A percentile compares a stretch with the other conserved stretches of the same genome.
Evolutionary conservation across 2,329 filamentous ascomycete species (phyloP).

Genomic region (Neofusicoccum cordaticola): DNA sequence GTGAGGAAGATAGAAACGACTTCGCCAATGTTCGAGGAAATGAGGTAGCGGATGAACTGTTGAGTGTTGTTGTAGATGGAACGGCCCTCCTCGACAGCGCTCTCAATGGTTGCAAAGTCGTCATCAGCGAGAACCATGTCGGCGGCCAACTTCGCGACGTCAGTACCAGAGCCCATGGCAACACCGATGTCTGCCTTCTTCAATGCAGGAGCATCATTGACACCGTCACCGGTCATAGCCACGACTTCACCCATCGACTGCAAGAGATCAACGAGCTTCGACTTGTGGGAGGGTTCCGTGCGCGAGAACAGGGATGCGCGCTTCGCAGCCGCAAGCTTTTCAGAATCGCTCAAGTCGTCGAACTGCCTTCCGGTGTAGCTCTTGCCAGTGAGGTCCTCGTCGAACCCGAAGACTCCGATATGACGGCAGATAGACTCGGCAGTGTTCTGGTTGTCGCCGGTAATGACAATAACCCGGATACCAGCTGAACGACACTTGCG

Average conservation of each 20-base stretch:
- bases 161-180: slow-evolving; percentile 96
- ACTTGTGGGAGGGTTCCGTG: slow-evolving; percentile 94
- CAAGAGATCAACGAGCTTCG: slow-evolving; percentile 92
- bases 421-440: slow-evolving; percentile 96
- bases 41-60: slow-evolving; percentile 98
- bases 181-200: slow-evolving; percentile 99
- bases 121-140: slow-evolving; percentile 99
- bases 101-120: slow-evolving; percentile 97
- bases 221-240: slow-evolving; percentile 98
- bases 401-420: slow-evolving; percentile 83
- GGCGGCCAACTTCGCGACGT: slow-evolving; percentile 92
- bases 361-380: slow-evolving; percentile 96
- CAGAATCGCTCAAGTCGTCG: slow-evolving; percentile 72
- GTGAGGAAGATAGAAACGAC: slow-evolving; percentile 99
- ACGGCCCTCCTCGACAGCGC: slow-evolving; percentile 92
- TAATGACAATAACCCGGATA: slow-evolving; percentile 96
- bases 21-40: slow-evolving; percentile 98
- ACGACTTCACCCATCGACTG: slow-evolving; percentile 92
- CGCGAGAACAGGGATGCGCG: slow-evolving; percentile 90
- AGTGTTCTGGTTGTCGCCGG: slow-evolving; percentile 95
- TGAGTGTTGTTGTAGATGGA: slow-evolving; percentile 99
- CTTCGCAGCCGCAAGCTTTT: slow-evolving; percentile 82
- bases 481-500: slow-evolving; percentile 86
- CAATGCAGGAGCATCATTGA: slow-evolving; percentile 94
- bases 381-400: slow-evolving; percentile 84